Conservation (phyloP, 1,139 yeast genomes). For the Magnusiomyces sp. region DNA sequence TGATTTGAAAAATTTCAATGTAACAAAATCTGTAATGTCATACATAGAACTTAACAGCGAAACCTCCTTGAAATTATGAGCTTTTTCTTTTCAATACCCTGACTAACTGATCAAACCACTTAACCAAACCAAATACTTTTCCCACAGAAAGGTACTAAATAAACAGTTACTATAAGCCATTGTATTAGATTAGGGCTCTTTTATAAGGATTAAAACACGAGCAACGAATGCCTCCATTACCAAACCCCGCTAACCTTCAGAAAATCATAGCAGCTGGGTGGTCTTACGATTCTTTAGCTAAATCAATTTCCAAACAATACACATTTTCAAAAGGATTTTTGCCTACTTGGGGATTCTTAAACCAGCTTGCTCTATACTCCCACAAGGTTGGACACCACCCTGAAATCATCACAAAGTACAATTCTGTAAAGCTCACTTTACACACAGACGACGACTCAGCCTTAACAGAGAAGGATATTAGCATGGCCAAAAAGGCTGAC, state of each 20-base stretch:
- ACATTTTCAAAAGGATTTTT: slow-evolving; percentile 3
- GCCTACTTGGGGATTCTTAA: slow-evolving; percentile 1
- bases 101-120: too few species aligned
- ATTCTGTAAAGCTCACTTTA: slow-evolving; percentile 1
- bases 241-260: not conserved
- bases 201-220: not conserved
- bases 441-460: slow-evolving; percentile 1
- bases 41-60: too few species aligned
- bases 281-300: not conserved
- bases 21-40: too few species aligned
- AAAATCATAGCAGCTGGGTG: slow-evolving; percentile 3
- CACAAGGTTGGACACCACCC: slow-evolving; percentile 4
- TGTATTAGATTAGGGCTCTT: not conserved
- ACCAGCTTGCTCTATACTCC: slow-evolving; percentile 3
- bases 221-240: not conserved
- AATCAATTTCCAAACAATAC: not conserved
- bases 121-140: too few species aligned
- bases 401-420: slow-evolving; percentile 3
- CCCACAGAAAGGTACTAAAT: too few species aligned
- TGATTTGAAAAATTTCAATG: too few species aligned
- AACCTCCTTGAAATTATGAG: too few species aligned
- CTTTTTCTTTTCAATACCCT: too few species aligned
- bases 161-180: too few species aligned
- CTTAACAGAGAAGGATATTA: slow-evolving; percentile 2
- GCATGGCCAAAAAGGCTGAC: slow-evolving; percentile 5